Percentiles rank a stretch among this genome's conserved stretches.
phyloP scores from a whole-genome alignment of 345 rosid species.

The Lenwebbia sp. region DNA sequence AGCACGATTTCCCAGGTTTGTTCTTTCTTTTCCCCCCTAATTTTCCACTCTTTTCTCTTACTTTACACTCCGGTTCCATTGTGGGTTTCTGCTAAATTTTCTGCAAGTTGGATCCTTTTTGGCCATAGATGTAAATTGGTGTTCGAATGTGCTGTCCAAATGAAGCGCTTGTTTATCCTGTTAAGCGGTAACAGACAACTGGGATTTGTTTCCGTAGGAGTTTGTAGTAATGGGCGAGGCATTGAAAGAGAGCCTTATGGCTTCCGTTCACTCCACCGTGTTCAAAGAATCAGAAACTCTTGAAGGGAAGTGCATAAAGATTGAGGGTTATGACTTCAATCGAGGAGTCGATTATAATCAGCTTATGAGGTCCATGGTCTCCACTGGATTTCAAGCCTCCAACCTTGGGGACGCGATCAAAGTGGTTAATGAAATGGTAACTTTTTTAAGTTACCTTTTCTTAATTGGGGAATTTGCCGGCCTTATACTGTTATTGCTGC shows the following conservation, averaged over 20 bases:
- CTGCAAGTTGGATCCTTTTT: neutral
- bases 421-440: slow-evolving; percentile 74
- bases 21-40: neutral
- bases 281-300: neutral
- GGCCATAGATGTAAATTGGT: neutral
- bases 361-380: slow-evolving; percentile 64
- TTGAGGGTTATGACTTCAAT: slow-evolving; percentile 84
- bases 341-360: slow-evolving; percentile 12
- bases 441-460: neutral
- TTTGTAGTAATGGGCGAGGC: neutral
- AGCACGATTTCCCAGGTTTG: neutral
- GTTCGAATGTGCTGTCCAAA: neutral
- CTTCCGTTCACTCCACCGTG: slow-evolving; percentile 60
- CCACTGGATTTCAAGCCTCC: slow-evolving; percentile 96
- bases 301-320: slow-evolving; percentile 50
- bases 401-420: slow-evolving; percentile 82
- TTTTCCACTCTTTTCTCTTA: neutral
- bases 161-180: neutral
- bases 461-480: neutral
- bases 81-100: neutral
- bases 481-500: neutral
- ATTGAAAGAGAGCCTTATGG: slow-evolving; percentile 38
- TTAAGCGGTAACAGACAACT: neutral
- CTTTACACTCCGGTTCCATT: neutral
- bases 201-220: neutral